These are phyloP conservation scores for Stemphylium beticola DNA, from an alignment of 2,329 filamentous ascomycete genomes.

Conservation along the genomic window DNA sequence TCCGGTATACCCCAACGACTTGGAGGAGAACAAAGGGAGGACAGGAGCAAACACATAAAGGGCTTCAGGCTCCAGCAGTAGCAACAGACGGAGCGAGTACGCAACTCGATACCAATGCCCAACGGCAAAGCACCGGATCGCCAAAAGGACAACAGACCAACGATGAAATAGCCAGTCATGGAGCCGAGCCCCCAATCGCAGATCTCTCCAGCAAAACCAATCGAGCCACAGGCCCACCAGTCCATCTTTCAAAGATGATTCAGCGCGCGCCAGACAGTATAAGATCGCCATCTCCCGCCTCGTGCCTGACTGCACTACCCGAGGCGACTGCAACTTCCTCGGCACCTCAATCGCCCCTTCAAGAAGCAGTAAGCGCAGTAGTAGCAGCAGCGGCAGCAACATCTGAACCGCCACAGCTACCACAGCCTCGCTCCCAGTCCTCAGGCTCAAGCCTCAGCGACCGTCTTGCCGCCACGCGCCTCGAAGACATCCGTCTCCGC, in stretches of 20 bases:
- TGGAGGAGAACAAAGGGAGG: neutral
- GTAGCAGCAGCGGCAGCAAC: neutral
- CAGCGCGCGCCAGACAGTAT: neutral
- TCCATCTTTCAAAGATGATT: neutral
- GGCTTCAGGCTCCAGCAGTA: neutral
- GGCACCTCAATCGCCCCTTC: neutral
- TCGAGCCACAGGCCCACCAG: neutral
- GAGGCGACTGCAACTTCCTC: neutral
- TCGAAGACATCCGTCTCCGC: conserved; percentile 4
- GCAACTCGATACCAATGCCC: neutral
- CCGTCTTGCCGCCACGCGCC: neutral
- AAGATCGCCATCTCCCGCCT: neutral
- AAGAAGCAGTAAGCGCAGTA: neutral
- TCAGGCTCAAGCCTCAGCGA: conserved; percentile 5
- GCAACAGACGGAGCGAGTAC: neutral
- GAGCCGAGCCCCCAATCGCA: neutral
- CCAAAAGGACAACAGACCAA: neutral
- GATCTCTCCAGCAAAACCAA: neutral
- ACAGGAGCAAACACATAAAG: neutral
- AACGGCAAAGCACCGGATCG: neutral
- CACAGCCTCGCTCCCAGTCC: neutral
- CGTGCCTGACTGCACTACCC: neutral
- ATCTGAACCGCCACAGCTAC: neutral
- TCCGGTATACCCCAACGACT: neutral
- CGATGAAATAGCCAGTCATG: neutral